These are phyloP conservation scores for Monosporozyma yasuniensis DNA, from an alignment of 805 yeast genomes.

Conservation along the genomic window DNA sequence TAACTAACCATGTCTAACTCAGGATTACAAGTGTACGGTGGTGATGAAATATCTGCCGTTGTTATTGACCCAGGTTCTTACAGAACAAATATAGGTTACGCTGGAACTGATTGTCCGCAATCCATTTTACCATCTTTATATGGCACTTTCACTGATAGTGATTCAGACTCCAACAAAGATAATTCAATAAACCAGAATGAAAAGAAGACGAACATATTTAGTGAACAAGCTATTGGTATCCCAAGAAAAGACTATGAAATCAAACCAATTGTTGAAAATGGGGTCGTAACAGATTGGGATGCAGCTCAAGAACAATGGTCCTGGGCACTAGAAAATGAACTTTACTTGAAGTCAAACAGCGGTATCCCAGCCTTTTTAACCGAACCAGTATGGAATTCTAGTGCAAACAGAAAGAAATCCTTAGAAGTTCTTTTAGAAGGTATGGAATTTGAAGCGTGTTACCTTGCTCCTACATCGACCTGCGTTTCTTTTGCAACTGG, in stretches of 20 bases:
- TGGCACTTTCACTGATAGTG: conserved; percentile 28
- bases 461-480: conserved; percentile 73
- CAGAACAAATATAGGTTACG: conserved; percentile 76
- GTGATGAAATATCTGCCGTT: conserved; percentile 80
- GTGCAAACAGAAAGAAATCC: conserved; percentile 54
- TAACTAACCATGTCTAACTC: conserved; percentile 25
- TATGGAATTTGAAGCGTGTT: conserved; percentile 70
- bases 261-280: conserved; percentile 50
- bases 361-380: conserved; percentile 62
- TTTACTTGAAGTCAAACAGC: conserved; percentile 37
- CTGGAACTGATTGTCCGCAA: conserved; percentile 87
- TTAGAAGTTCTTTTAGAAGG: conserved; percentile 65
- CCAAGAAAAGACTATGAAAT: conserved; percentile 48
- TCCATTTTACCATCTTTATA: conserved; percentile 64
- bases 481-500: conserved; percentile 85
- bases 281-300: conserved; percentile 76
- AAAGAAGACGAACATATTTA: conserved; percentile 22
- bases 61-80: conserved; percentile 88
- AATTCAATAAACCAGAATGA: conserved; percentile 6
- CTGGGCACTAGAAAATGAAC: conserved; percentile 43
- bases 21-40: conserved; percentile 48
- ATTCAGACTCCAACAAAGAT: conserved; percentile 10
- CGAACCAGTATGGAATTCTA: conserved; percentile 80
- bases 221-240: conserved; percentile 38
- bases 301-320: conserved; percentile 67